A percentile compares a stretch with the other conserved stretches of the same genome.
Conservation (phyloP, 2,329 filamentous ascomycete species). For the Sporothrix variecibatus region DNA sequence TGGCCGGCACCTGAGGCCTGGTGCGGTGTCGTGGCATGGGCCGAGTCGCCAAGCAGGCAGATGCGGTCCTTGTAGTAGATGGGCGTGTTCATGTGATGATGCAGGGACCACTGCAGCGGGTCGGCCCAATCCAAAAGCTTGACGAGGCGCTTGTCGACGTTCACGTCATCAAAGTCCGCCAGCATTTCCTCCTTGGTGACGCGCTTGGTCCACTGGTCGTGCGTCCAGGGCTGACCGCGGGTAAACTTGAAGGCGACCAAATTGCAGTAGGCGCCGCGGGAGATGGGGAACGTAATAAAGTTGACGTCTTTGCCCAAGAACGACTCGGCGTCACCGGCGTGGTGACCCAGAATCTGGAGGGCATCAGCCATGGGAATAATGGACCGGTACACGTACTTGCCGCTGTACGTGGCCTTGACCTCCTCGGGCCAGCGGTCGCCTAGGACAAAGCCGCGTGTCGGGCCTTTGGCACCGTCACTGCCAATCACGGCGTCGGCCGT, state of each 20-base stretch:
- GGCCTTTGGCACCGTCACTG: conserved; percentile 65
- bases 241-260: conserved; percentile 29
- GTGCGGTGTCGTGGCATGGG: conserved; percentile 47
- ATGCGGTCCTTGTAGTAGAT: conserved; percentile 52
- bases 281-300: conserved; percentile 38
- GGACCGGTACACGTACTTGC: conserved; percentile 62
- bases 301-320: conserved; percentile 42
- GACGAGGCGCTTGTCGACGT: conserved; percentile 23
- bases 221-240: conserved; percentile 21
- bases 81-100: conserved; percentile 42
- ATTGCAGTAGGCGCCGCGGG: conserved; percentile 26
- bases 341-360: conserved; percentile 49
- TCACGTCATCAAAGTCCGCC: conserved; percentile 8
- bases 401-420: conserved; percentile 48
- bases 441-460: conserved; percentile 54
- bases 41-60: conserved; percentile 57
- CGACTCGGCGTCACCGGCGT: conserved; percentile 22
- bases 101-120: conserved; percentile 22
- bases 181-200: conserved; percentile 34
- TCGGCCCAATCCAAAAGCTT: conserved; percentile 23
- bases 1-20: conserved; percentile 31
- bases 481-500: conserved; percentile 50
- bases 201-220: conserved; percentile 40
- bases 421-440: conserved; percentile 30
- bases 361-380: conserved; percentile 51